Conservation (phyloP, 169 alveolate species). For the Eimeria tenella region DNA sequence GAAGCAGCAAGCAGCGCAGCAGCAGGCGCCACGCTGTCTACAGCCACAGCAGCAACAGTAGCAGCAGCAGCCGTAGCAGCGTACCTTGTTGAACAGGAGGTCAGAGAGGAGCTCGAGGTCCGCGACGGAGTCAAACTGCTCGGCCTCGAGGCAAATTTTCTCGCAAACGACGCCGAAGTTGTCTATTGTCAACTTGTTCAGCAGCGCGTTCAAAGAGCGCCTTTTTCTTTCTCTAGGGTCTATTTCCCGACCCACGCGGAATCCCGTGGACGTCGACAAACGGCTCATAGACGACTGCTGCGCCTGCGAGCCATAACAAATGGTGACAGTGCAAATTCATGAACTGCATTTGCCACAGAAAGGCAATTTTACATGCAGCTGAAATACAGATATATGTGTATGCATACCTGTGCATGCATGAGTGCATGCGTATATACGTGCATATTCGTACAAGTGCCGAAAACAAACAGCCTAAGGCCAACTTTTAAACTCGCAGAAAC, state of each 20-base stretch:
- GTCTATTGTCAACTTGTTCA: constrained; percentile 92
- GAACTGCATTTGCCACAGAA: too few relatives aligned
- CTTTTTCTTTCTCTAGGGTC: constrained; percentile 74
- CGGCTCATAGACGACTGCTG: not conserved
- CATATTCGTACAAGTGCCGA: too few relatives aligned
- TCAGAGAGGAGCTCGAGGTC: constrained; percentile 70
- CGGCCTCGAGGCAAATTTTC: constrained; percentile 86
- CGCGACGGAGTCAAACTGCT: constrained; percentile 43
- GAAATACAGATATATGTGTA: too few relatives aligned
- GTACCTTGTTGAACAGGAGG: constrained; percentile 44
- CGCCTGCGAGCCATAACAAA: not conserved
- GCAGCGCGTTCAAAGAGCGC: constrained; percentile 88
- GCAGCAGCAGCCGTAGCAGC: not conserved
- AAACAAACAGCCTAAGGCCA: too few relatives aligned
- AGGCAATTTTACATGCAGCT: not conserved
- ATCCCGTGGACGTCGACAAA: not conserved
- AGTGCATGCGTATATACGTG: too few relatives aligned
- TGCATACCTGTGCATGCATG: too few relatives aligned
- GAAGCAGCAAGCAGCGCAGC: not conserved
- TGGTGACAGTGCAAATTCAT: too few relatives aligned
- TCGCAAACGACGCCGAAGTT: constrained; percentile 93
- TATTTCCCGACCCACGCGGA: not conserved
- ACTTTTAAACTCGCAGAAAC: too few relatives aligned
- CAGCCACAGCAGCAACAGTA: not conserved
- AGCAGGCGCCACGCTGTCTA: not conserved